Percentiles rank a stretch among this genome's conserved stretches.
phyloP scores from a whole-genome alignment of 805 yeast species.

The Saccharomyces mikatae region DNA sequence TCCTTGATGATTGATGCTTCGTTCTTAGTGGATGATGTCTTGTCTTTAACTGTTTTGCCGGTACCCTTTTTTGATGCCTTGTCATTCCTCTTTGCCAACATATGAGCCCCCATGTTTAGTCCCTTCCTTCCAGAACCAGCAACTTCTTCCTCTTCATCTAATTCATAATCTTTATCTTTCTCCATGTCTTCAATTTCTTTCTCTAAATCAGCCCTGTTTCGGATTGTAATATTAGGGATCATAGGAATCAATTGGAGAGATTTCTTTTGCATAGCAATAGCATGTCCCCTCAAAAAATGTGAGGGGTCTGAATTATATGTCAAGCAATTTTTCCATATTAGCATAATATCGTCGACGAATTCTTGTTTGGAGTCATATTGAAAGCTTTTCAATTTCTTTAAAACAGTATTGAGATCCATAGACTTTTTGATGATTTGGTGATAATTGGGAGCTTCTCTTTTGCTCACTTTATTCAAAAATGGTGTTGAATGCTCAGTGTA shows the following conservation, averaged over 20 bases:
- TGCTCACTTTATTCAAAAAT: slow-evolving; percentile 89
- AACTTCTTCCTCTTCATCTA: slow-evolving; percentile 25
- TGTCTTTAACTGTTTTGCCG: not conserved
- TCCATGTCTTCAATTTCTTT: slow-evolving; percentile 46
- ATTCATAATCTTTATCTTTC: slow-evolving; percentile 33
- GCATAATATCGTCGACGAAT: slow-evolving; percentile 90
- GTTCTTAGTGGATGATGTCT: not conserved
- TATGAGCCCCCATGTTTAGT: slow-evolving; percentile 31
- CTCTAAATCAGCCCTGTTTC: slow-evolving; percentile 66
- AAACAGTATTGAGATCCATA: slow-evolving; percentile 92
- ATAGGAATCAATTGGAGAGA: slow-evolving; percentile 66
- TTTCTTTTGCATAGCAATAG: slow-evolving; percentile 91
- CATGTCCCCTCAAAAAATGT: slow-evolving; percentile 85
- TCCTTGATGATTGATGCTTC: not conserved
- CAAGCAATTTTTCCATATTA: slow-evolving; percentile 92
- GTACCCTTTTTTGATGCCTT: not conserved
- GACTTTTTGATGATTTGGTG: slow-evolving; percentile 84
- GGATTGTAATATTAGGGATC: slow-evolving; percentile 80
- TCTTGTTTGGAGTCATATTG: slow-evolving; percentile 79
- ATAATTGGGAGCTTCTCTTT: slow-evolving; percentile 96
- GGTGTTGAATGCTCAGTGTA: slow-evolving; percentile 96
- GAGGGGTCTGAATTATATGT: slow-evolving; percentile 91
- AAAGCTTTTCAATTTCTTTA: slow-evolving; percentile 76
- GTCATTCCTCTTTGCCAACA: slow-evolving; percentile 12
- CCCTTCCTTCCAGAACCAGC: slow-evolving; percentile 32